phyloP scores from a whole-genome alignment of 2,329 filamentous ascomycete genomes.

The Arthrobotrys sinensis region DNA sequence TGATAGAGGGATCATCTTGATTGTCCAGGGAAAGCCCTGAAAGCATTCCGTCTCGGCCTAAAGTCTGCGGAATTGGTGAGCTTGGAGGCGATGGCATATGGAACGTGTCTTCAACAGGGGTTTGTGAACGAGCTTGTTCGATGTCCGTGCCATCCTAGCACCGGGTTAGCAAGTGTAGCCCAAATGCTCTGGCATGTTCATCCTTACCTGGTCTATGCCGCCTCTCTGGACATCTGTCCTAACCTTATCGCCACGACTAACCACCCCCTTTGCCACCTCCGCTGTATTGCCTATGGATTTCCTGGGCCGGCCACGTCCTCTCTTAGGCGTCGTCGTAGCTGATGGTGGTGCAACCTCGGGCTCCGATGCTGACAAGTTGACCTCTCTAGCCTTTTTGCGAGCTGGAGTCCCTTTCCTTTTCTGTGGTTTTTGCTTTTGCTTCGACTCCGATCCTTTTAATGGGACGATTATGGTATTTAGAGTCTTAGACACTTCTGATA shows the following conservation, averaged over 20 bases:
- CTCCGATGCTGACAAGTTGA: slow-evolving; percentile 34
- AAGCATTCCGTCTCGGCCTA: neutral
- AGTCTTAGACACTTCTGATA: slow-evolving; percentile 12
- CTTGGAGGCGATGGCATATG: slow-evolving; percentile 57
- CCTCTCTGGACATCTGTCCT: neutral
- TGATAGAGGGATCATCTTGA: slow-evolving; percentile 46
- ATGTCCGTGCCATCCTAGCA: slow-evolving; percentile 23
- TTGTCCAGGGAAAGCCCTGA: slow-evolving; percentile 8
- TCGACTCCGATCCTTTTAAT: slow-evolving; percentile 51
- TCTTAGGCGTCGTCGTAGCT: slow-evolving; percentile 34
- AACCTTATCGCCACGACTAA: neutral
- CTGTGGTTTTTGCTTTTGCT: slow-evolving; percentile 35
- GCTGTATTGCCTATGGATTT: slow-evolving; percentile 39
- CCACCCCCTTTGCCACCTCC: neutral
- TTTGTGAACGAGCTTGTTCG: neutral
- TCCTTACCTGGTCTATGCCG: neutral
- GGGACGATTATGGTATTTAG: slow-evolving; percentile 31
- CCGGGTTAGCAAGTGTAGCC: slow-evolving; percentile 11
- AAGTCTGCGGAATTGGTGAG: slow-evolving; percentile 30
- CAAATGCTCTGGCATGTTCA: slow-evolving; percentile 26
- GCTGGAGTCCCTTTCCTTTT: slow-evolving; percentile 53
- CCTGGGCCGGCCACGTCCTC: slow-evolving; percentile 58
- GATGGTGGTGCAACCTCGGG: slow-evolving; percentile 4
- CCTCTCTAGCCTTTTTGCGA: slow-evolving; percentile 28
- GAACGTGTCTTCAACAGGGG: slow-evolving; percentile 34